phyloP scores from a whole-genome alignment of 1,284 basidiomycete genomes.

The Cutaneotrichosporon cavernicola region DNA sequence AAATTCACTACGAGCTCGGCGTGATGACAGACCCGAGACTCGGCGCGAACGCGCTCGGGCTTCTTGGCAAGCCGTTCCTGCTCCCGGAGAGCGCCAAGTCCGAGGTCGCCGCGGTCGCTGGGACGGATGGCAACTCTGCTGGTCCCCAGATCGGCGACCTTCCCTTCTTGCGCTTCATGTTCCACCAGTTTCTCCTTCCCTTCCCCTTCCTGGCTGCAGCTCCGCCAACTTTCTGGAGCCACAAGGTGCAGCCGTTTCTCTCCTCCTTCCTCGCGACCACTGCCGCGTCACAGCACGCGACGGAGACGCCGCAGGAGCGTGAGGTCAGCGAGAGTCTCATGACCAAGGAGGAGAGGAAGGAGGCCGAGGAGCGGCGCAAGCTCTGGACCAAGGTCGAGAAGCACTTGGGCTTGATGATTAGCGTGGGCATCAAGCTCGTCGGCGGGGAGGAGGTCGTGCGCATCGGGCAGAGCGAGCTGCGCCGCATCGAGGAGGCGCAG shows the following conservation, averaged over 20 bases:
- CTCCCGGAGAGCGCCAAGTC: conserved; percentile 59
- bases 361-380: conserved; percentile 63
- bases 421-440: conserved; percentile 73
- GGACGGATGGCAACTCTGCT: conserved; percentile 23
- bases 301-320: conserved; percentile 45
- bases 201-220: conserved; percentile 88
- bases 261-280: conserved; percentile 65
- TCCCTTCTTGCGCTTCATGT: conserved; percentile 82
- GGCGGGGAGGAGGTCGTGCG: conserved; percentile 84
- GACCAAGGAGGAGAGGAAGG: conserved; percentile 58
- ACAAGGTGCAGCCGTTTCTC: conserved; percentile 89
- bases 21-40: conserved; percentile 61
- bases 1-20: conserved; percentile 74
- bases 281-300: conserved; percentile 46
- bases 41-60: conserved; percentile 72
- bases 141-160: conserved; percentile 59
- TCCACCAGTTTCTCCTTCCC: conserved; percentile 83
- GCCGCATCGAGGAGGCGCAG: conserved; percentile 68
- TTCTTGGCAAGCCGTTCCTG: conserved; percentile 80
- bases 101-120: conserved; percentile 52
- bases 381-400: conserved; percentile 71
- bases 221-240: conserved; percentile 82
- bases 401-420: conserved; percentile 74
- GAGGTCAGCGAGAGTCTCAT: conserved; percentile 42
- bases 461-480: conserved; percentile 75